Conservation (phyloP, 108 stramenopile species). For the Fistulifera solaris region DNA sequence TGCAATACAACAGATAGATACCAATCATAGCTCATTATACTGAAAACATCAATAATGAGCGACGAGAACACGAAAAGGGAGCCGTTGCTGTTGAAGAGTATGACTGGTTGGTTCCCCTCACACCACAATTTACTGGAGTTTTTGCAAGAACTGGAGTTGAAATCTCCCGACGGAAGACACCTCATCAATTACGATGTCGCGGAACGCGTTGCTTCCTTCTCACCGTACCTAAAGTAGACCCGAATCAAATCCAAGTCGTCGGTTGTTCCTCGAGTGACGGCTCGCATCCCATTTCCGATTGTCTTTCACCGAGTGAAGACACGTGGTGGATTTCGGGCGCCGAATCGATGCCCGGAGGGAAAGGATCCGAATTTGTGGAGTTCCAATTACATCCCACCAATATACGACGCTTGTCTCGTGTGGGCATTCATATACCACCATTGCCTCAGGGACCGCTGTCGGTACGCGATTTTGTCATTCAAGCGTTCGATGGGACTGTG, state of each 20-base stretch:
- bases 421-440: constrained; percentile 1
- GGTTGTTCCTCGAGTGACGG: constrained; percentile 1
- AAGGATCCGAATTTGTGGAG: background rate
- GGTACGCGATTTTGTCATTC: constrained; percentile 6
- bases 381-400: background rate
- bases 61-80: too few species aligned
- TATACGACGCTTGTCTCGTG: background rate
- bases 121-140: too few species aligned
- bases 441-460: constrained; percentile 5
- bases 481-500: too few species aligned
- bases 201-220: constrained; percentile 1
- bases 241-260: background rate
- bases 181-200: background rate
- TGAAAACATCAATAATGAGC: too few species aligned
- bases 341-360: background rate
- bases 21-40: too few species aligned
- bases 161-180: too few species aligned
- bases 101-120: too few species aligned
- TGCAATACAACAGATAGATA: too few species aligned
- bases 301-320: background rate
- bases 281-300: background rate
- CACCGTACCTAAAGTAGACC: background rate
- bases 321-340: constrained; percentile 1
- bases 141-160: too few species aligned
- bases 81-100: too few species aligned